Base-by-base conservation (phyloP, 148 eudicot genomes). In the Chenopodium formosanum region DNA sequence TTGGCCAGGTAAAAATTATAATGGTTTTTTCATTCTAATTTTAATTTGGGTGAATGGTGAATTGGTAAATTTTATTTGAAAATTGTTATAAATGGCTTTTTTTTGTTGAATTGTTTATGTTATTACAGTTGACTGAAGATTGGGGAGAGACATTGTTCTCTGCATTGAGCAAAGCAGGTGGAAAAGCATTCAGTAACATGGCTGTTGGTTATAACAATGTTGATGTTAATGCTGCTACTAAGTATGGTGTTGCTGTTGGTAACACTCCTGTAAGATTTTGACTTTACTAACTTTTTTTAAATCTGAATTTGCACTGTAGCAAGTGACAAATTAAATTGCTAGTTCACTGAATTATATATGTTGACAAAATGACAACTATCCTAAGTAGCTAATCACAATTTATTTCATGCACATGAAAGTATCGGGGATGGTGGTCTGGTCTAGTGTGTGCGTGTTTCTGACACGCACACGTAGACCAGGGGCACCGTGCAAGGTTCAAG, bases 171-270 rank as follows among this genome's bases (percentile, higher is more conserved):
- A 90, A 78, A 82, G 99, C 99, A 72, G 98, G 99, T 65, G 98
- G 99, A 2, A 96, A 88, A 84, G 99, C 94, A 80, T 96, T 94
- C 86, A 96, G 99, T 82, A 96, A 96, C 87, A 96, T 94, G 98
- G 99, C 99, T 87, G 99, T 96, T 70, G 99, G 99, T 44, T 94
- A 96, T 87, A 94, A 96, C 88, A 96, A 96, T 83, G 99, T 96
- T 75, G 94, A 94, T 84, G 98, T 96, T 20, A 79, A 87, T 82
- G 97, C 95, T 83, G 99, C 99, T 58, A 96, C 27, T 66, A 96
- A 96, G 83, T 88, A 94, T 79, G 98, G 98, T 73, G 89, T 96
- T 84, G 99, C 99, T 85, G 99, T 96, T 87, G 99, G 99, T 66
- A 96, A 96, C 84, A 96, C 99, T 77, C 99, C 99, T 74, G 99